Conservation (phyloP, 2,329 filamentous ascomycete genomes). For the Claviceps paspali region DNA sequence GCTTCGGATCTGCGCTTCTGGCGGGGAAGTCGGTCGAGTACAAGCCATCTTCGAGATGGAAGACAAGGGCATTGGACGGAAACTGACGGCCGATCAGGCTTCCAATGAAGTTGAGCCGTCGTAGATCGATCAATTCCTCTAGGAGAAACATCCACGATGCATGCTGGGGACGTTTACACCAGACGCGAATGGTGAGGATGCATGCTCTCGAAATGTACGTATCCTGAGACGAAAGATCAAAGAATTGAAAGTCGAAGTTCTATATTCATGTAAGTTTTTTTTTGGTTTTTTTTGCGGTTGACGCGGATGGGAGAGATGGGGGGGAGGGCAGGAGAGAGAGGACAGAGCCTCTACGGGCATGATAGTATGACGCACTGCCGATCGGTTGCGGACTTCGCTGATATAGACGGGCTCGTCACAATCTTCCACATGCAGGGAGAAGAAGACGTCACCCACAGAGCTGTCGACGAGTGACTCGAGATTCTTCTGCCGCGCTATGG, state of each 20-base stretch:
- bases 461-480: slow-evolving; percentile 58
- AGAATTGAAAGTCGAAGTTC: slow-evolving; percentile 82
- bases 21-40: slow-evolving; percentile 62
- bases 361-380: slow-evolving; percentile 37
- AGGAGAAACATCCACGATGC: slow-evolving; percentile 48
- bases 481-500: slow-evolving; percentile 50
- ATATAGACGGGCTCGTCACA: slow-evolving; percentile 69
- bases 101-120: slow-evolving; percentile 63
- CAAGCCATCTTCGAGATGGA: slow-evolving; percentile 74
- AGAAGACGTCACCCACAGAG: slow-evolving; percentile 75
- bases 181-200: slow-evolving; percentile 53
- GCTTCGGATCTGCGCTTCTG: slow-evolving; percentile 33
- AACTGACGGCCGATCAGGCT: slow-evolving; percentile 55
- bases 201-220: slow-evolving; percentile 51
- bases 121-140: slow-evolving; percentile 56
- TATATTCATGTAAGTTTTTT: slow-evolving; percentile 11
- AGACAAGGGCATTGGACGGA: slow-evolving; percentile 68
- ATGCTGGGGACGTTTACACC: slow-evolving; percentile 44
- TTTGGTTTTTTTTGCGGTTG: too few species aligned
- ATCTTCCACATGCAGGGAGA: slow-evolving; percentile 59
- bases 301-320: background rate
- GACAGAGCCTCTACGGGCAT: background rate
- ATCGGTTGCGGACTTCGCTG: slow-evolving; percentile 63
- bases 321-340: too few species aligned
- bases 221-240: slow-evolving; percentile 53